Evolutionary conservation across 805 yeast species (phyloP), one percentile per base, ranked within the genome.

Genomic region (Candida ulmi): DNA sequence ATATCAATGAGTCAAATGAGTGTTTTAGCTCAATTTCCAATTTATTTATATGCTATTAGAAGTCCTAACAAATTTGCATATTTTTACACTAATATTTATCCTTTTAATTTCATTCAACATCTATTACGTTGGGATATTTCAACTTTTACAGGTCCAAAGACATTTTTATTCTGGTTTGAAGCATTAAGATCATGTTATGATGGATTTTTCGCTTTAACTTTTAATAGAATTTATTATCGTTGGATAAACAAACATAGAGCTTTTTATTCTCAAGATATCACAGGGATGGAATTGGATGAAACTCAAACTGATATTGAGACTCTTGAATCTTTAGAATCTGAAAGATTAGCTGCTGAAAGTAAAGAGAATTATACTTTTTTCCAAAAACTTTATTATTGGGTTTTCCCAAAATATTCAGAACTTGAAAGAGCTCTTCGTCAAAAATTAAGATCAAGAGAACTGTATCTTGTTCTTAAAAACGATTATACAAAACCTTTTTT

Each of bases 181-280:
- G 40, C 45, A 1, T 24, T 41, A 7, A 46, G 48, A 41, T 31
- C 11, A 17, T 19, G 30, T 7, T 51, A 52, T 28, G 31, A 32
- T 17, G n/a, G 47, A 3, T 9, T 48, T 8, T 52, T 41, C 38
- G 38, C 40, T 9, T 30, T 52, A 23, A 48, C 56, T 2, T 39
- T 52, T 13, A 64, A 64, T 42, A 46, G 62, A 30, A 9, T 61
- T 2, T 63, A 63, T 41, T 63, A 61, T 38, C 44, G 42, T 15
- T 59, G 61, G 62, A 53, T 55, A 28, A 52, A 47, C 34, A 40
- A 43, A 17, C 47, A 55, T 2, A 61, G 54, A 37, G 62, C 66
- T 1, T 55, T 55, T 39, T 58, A 57, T 34, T 48, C 65, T 15
- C 63, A 61, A 41, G 44, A 54, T 26, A 27, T 62, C 12, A 48